A percentile compares a stretch with the other conserved stretches of the same genome.
Conservation (phyloP, 2,329 filamentous ascomycete species). For the Trichoderma oligosporum region DNA sequence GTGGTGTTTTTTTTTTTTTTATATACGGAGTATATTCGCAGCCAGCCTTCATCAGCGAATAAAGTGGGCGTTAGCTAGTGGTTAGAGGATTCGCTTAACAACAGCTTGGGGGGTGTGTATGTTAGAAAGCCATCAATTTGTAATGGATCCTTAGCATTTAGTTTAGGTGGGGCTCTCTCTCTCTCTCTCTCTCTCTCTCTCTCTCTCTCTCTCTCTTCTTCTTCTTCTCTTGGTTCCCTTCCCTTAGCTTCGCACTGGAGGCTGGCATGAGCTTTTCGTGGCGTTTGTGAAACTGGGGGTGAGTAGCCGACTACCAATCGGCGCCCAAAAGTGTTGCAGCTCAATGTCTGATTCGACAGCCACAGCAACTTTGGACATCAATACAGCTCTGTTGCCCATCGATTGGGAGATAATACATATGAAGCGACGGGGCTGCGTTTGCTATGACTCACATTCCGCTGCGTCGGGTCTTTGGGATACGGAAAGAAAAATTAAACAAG, state of each 20-base stretch:
- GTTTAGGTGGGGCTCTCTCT: neutral
- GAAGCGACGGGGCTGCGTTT: constrained; percentile 3
- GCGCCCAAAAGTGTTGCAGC: constrained; percentile 17
- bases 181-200: neutral
- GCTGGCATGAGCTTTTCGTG: constrained; percentile 6
- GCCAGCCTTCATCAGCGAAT: constrained; percentile 1
- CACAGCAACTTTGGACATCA: constrained; percentile 26
- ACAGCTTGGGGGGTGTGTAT: constrained; percentile 14
- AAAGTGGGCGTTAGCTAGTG: constrained; percentile 15
- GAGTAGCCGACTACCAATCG: constrained; percentile 22
- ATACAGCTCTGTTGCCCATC: constrained; percentile 23
- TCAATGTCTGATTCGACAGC: constrained; percentile 23
- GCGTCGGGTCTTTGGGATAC: neutral
- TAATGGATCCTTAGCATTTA: constrained; percentile 1
- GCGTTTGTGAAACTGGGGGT: constrained; percentile 16
- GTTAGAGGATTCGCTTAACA: constrained; percentile 9
- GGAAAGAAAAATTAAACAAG: neutral
- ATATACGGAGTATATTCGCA: no score
- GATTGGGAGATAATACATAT: constrained; percentile 25
- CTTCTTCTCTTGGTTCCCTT: neutral
- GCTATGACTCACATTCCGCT: constrained; percentile 21
- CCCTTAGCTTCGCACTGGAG: neutral
- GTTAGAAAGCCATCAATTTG: neutral
- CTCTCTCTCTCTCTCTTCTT: neutral
- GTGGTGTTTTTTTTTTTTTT: constrained; percentile 16